Base-by-base conservation (phyloP, 2,329 filamentous ascomycete genomes). In the Nemania serpens region DNA sequence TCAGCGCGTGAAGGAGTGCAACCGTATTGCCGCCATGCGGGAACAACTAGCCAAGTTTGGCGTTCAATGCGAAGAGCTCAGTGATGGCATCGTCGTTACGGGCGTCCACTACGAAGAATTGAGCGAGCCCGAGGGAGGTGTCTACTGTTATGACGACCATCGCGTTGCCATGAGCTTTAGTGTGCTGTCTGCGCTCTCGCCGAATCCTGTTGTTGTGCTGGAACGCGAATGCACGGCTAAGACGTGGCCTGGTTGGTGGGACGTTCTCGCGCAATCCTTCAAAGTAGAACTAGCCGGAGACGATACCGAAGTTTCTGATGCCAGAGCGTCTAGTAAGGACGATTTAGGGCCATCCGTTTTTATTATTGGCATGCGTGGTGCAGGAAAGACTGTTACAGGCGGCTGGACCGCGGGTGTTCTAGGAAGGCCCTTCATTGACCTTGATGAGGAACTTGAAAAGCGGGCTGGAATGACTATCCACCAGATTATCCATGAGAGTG, bases 171-270 rank as follows among this genome's bases (percentile, higher is more conserved):
- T 99, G 93, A 97, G 94, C 77, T 97, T 99, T 77, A 95, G 93
- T 67, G 93, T 99, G 6, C 81, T 99, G 15, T 87, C 92, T 12
- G 79, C 91, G 17, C 85, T 89, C 33, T 84, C 90, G 0, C 88
- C 91, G 1, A 76, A 85, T 7, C 84, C 91, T 0, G 89, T 92
- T 0, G 77, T 96, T 15, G 87, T 99, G 53, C 84, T 91, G 2
- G 95, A 99, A 74, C 90, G 93, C 62, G 93, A 97, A 71, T 99
- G 95, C 74, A 91, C 92, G 2, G 93, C 91, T 42, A 99, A 99
- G 82, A 99, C 95, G 2, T 99, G 95, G 95, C 95, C 95, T 0
- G 95, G 94, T 10, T 99, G 95, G 92, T 99, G 95, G 95, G 95
- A 99, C 75, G 87, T 88, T 17, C 78, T 98, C 58, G 88, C 88